Percentiles rank a stretch among this genome's conserved stretches.
phyloP scores from a whole-genome alignment of 1,284 basidiomycete species.

The Spongiforma sp. region DNA sequence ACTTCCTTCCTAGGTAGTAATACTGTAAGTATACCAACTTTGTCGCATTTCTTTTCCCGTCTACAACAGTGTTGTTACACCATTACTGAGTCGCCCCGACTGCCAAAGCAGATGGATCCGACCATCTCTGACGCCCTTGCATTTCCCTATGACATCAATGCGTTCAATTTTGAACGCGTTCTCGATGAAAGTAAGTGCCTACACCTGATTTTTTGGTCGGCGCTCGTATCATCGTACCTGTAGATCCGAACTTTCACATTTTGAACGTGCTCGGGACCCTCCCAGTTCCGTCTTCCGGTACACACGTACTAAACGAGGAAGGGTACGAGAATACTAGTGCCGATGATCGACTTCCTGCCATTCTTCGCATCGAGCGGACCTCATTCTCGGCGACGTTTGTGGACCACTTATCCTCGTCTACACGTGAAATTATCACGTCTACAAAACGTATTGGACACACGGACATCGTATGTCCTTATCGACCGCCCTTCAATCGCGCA shows the following conservation, averaged over 20 bases:
- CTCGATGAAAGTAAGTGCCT: slow-evolving; percentile 29
- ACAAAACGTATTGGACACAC: slow-evolving; percentile 46
- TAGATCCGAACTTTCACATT: slow-evolving; percentile 32
- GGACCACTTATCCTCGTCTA: slow-evolving; percentile 20
- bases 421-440: slow-evolving; percentile 36
- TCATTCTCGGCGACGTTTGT: slow-evolving; percentile 47
- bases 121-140: not conserved
- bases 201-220: not conserved
- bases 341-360: slow-evolving; percentile 42
- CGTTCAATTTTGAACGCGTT: slow-evolving; percentile 28
- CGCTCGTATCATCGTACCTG: not conserved
- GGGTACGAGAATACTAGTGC: not conserved
- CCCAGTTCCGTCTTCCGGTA: slow-evolving; percentile 11
- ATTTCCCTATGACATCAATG: slow-evolving; percentile 19
- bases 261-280: slow-evolving; percentile 37
- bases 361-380: slow-evolving; percentile 66
- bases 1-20: too few species aligned
- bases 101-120: not conserved
- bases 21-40: too few species aligned
- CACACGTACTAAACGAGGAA: not conserved
- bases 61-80: too few species aligned
- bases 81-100: too few species aligned
- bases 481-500: not conserved
- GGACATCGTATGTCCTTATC: slow-evolving; percentile 49
- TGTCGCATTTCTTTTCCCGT: too few species aligned